Base-by-base conservation (phyloP, 768 basidiomycete genomes). In the Amanita pallidorosea region DNA sequence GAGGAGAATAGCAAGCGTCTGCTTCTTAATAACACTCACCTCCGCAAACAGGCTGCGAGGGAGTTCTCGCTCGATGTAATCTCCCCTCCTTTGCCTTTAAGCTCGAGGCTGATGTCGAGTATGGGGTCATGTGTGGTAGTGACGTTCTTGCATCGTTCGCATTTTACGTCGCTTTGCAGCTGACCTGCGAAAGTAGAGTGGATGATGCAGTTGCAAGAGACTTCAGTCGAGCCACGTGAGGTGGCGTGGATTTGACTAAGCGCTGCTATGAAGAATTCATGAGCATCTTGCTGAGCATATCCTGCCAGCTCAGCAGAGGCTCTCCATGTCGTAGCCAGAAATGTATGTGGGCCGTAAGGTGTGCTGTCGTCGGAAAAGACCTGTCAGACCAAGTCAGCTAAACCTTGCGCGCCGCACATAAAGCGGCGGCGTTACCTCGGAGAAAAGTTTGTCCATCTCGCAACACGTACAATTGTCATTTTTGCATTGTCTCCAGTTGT, bases 211-310 rank as follows among this genome's bases (percentile, higher is more conserved):
- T 85, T 88, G 64, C 93, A 95, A 18, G 81, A 79, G 22, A 85
- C 71, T 58, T 85, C 81, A 9, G 84, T 88, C 49, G 80, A 80
- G 1, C 86, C 81, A 35, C 83, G 74, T 9, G 84, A 85, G 34
- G 80, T 86, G 17, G 73, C 70, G 62, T 98, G 94, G 9, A 96
- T 86, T 56, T 91, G 86, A 60, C 94, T 93, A 22, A 97, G 70
- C 0, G 83, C 78, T 15, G 83, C 75, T 25, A 90, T 88, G 64
- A 90, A 88, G 61, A 82, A 86, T 63, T 90, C 85, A 70, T 94
- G 91, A 2, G 91, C 89, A 54, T 97, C 94, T 60, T 95, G 95
- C 63, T 98, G 95, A 0, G 89, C 81, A 60, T 97, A 91, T 2
- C 93, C 94, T 4, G 90, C 80, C 23, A 97, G 71, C 54, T 95